These are phyloP conservation scores for Cephaloascus albidus DNA, from an alignment of 805 yeast species.

Conservation along the genomic window DNA sequence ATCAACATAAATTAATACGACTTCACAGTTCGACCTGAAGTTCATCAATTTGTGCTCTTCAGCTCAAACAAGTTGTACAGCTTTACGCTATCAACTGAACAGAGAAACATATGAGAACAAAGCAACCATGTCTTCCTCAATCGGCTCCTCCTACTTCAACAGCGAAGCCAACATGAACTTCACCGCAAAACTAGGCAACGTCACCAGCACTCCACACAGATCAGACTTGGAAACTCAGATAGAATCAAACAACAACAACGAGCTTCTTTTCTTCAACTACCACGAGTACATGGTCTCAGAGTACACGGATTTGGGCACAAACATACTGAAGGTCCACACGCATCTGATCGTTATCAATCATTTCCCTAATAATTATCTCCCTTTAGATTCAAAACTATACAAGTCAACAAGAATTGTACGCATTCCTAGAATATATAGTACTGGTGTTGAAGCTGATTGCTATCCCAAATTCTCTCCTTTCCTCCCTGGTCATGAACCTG, in stretches of 20 bases:
- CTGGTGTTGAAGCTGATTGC: conserved; percentile 19
- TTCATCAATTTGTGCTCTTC: too few species aligned
- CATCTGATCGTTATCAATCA: conserved; percentile 46
- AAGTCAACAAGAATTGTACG: conserved; percentile 48
- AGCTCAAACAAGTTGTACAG: too few species aligned
- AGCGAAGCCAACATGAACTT: background rate
- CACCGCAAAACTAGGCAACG: background rate
- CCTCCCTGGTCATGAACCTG: conserved; percentile 57
- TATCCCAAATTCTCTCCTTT: conserved; percentile 47
- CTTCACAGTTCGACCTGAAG: too few species aligned
- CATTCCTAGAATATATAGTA: conserved; percentile 43
- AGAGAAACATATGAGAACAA: too few species aligned
- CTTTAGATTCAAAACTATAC: conserved; percentile 16
- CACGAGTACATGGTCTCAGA: conserved; percentile 44
- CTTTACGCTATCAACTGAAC: too few species aligned
- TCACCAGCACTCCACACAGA: background rate
- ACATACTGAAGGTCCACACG: conserved; percentile 8
- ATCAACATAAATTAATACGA: too few species aligned
- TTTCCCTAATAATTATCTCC: conserved; percentile 50
- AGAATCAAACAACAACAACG: background rate
- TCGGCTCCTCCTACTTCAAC: background rate
- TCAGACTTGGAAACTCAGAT: background rate
- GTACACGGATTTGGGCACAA: conserved; percentile 13
- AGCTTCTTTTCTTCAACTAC: conserved; percentile 46
- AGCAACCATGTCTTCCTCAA: background rate